These are phyloP conservation scores for Cystobasidium slooffiae DNA, from an alignment of 1,284 basidiomycete genomes.

Conservation along the genomic window DNA sequence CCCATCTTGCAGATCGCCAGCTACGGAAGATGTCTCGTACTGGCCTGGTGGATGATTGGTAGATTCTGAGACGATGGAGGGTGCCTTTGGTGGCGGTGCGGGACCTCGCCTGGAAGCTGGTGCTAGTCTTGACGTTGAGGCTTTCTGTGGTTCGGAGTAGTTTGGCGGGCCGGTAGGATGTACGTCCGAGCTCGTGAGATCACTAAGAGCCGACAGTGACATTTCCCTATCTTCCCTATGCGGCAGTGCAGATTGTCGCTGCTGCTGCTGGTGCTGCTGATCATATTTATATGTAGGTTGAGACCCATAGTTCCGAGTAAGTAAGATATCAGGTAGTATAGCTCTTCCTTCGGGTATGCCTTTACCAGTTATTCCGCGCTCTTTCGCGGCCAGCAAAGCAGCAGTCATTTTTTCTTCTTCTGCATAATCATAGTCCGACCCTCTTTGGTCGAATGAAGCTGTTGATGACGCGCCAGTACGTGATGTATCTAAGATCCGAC, in stretches of 20 bases:
- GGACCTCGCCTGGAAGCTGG: background rate
- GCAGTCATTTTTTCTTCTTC: slow-evolving; percentile 64
- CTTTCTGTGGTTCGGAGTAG: background rate
- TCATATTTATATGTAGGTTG: slow-evolving; percentile 9
- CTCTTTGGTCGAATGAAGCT: slow-evolving; percentile 60
- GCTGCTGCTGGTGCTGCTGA: background rate
- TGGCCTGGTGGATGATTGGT: slow-evolving; percentile 18
- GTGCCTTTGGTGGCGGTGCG: slow-evolving; percentile 4
- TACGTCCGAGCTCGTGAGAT: slow-evolving; percentile 3
- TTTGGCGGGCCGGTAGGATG: background rate
- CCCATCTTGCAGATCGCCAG: background rate
- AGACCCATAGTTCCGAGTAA: slow-evolving; percentile 29
- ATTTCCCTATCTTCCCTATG: slow-evolving; percentile 7
- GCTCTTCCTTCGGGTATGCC: slow-evolving; percentile 15
- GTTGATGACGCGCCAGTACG: slow-evolving; percentile 26
- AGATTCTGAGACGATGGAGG: slow-evolving; percentile 2
- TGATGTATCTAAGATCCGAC: slow-evolving; percentile 1
- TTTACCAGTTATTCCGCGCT: slow-evolving; percentile 25
- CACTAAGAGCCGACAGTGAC: slow-evolving; percentile 9
- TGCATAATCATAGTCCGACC: slow-evolving; percentile 73
- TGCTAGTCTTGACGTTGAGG: slow-evolving; percentile 4
- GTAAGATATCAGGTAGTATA: slow-evolving; percentile 22
- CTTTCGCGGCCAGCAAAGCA: slow-evolving; percentile 45
- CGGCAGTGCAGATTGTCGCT: too few species aligned
- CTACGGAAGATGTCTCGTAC: slow-evolving; percentile 2